These are phyloP conservation scores for Colletotrichum melonis DNA, from an alignment of 2,329 filamentous ascomycete genomes.

Conservation along the genomic window DNA sequence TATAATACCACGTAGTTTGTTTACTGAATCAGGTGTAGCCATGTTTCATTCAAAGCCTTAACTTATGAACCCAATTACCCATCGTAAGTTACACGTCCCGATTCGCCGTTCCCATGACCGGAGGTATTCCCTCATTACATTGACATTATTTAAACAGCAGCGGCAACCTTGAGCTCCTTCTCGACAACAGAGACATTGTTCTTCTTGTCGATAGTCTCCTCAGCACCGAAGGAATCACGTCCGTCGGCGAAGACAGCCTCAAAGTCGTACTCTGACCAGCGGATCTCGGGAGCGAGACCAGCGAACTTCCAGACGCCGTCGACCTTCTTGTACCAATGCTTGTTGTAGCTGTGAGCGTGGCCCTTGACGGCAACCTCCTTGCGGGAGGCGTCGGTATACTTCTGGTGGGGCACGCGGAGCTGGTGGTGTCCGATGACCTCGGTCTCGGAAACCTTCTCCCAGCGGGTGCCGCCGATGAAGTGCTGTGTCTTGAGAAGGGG, in stretches of 20 bases:
- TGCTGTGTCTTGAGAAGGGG: conserved; percentile 73
- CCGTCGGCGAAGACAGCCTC: conserved; percentile 60
- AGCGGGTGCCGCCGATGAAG: conserved; percentile 70
- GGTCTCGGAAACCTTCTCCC: conserved; percentile 67
- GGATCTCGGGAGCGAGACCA: conserved; percentile 64
- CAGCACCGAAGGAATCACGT: conserved; percentile 31
- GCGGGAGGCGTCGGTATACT: conserved; percentile 64
- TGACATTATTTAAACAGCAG: conserved; percentile 4
- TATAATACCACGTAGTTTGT: no score
- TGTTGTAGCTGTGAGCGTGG: conserved; percentile 68
- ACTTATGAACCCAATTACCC: neutral
- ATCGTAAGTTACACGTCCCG: neutral
- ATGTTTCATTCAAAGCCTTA: no score
- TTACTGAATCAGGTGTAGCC: no score
- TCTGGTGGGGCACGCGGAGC: conserved; percentile 71
- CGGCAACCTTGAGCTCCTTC: conserved; percentile 28
- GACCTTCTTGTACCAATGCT: conserved; percentile 68
- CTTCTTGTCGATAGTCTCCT: conserved; percentile 6
- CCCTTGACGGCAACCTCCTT: conserved; percentile 66
- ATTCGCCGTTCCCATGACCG: neutral
- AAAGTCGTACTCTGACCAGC: conserved; percentile 69
- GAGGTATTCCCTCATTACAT: neutral
- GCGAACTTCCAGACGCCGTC: conserved; percentile 72
- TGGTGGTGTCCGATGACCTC: conserved; percentile 71
- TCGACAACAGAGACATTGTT: conserved; percentile 20